These are phyloP conservation scores for Rhinocladiella mackenziei DNA, from an alignment of 2,329 filamentous ascomycete species.

Conservation along the genomic window DNA sequence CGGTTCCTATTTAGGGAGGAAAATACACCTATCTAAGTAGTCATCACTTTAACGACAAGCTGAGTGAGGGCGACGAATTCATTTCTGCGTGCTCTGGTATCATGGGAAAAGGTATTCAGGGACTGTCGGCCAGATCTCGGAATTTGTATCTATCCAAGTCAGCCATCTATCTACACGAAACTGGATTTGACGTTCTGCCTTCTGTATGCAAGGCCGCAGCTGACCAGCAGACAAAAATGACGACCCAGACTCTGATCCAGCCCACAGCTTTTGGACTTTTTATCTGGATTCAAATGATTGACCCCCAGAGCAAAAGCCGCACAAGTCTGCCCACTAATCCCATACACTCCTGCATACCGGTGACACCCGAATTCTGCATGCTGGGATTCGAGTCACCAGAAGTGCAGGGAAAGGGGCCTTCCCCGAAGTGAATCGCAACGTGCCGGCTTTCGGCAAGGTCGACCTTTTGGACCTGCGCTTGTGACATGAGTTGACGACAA, in stretches of 20 bases:
- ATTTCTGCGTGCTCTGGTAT: not conserved
- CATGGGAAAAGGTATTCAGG: not conserved
- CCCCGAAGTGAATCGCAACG: slow-evolving; percentile 8
- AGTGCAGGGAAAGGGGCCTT: slow-evolving; percentile 14
- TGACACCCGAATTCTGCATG: slow-evolving; percentile 17
- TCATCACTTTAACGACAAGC: no score
- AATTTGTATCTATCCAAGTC: slow-evolving; percentile 9
- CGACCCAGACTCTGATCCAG: slow-evolving; percentile 6
- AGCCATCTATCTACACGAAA: slow-evolving; percentile 3
- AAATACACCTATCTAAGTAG: no score
- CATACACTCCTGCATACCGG: slow-evolving; percentile 21
- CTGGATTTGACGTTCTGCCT: not conserved
- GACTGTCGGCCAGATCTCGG: slow-evolving; percentile 14
- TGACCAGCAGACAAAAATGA: not conserved
- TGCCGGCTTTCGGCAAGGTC: not conserved
- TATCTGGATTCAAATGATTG: no score
- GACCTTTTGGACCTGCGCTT: slow-evolving; percentile 14
- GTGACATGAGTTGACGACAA: slow-evolving; percentile 11
- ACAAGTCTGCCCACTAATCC: slow-evolving; percentile 15
- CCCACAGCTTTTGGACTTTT: slow-evolving; percentile 17
- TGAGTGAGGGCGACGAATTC: no score
- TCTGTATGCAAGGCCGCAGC: not conserved
- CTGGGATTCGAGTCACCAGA: slow-evolving; percentile 18
- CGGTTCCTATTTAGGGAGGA: no score
- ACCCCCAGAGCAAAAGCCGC: slow-evolving; percentile 14